Evolutionary conservation across 1,284 basidiomycete species (phyloP).

Genomic region (Naganishia cerealis): DNA sequence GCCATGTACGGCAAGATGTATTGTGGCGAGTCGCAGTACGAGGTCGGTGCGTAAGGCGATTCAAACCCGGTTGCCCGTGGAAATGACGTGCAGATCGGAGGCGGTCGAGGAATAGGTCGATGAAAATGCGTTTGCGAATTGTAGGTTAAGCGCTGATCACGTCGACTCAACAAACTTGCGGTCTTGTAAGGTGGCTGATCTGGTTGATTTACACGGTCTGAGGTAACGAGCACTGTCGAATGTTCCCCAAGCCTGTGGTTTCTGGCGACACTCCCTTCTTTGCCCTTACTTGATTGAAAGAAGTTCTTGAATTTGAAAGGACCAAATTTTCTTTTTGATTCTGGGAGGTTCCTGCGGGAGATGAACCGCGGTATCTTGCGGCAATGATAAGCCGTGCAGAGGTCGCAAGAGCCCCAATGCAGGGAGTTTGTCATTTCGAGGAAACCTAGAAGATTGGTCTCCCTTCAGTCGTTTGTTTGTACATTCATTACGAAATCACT

Average conservation of each 20-base stretch:
- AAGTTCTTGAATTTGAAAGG: conserved; percentile 26
- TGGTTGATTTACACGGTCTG: not conserved
- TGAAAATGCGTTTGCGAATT: not conserved
- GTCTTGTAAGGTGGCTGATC: not conserved
- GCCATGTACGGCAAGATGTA: conserved; percentile 25
- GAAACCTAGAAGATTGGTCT: not conserved
- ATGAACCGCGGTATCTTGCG: not conserved
- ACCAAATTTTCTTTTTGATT: conserved; percentile 26
- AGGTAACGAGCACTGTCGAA: not conserved
- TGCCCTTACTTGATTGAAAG: conserved; percentile 13
- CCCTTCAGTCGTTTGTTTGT: not conserved
- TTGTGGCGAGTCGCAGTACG: not conserved
- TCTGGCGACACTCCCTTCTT: not conserved
- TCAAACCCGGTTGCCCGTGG: not conserved
- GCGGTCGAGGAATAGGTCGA: conserved; percentile 4
- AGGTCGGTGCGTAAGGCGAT: conserved; percentile 2
- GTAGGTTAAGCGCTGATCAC: not conserved
- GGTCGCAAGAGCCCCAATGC: conserved; percentile 1
- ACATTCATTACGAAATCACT: not conserved
- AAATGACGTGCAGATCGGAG: conserved; percentile 6
- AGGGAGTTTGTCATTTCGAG: not conserved
- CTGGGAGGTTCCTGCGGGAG: not conserved
- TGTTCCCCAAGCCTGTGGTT: not conserved
- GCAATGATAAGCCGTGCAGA: not conserved
- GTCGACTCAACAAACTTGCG: not conserved